Conservation (phyloP, 148 eudicot species). For the Tetragonia tetragonoides region DNA sequence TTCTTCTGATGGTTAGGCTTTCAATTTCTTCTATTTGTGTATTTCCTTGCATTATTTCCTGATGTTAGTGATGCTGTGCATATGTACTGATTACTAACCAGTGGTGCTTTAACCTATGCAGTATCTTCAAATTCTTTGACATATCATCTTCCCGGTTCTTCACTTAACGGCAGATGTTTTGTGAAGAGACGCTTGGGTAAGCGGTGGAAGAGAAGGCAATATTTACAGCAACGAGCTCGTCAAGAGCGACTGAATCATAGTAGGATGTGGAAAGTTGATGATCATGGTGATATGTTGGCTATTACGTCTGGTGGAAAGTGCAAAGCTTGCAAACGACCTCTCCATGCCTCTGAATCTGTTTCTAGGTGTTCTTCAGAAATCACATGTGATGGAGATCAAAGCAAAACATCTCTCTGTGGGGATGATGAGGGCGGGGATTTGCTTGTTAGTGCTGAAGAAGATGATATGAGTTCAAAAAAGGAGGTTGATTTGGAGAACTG, state of each 20-base stretch:
- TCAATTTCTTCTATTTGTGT: not conserved
- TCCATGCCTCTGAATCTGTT: constrained; percentile 28
- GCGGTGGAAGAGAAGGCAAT: constrained; percentile 74
- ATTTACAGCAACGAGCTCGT: constrained; percentile 80
- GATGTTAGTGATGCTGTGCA: not conserved
- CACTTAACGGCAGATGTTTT: constrained; percentile 52
- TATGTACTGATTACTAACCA: not conserved
- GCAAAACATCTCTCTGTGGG: constrained; percentile 30
- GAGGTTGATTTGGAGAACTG: constrained; percentile 30
- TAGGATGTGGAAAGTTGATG: constrained; percentile 61
- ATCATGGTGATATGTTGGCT: constrained; percentile 34
- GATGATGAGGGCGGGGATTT: constrained; percentile 29
- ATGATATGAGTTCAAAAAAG: constrained; percentile 29
- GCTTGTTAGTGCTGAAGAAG: constrained; percentile 29
- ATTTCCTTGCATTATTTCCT: not conserved
- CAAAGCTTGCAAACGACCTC: constrained; percentile 36
- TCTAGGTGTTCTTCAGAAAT: constrained; percentile 40
- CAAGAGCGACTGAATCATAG: constrained; percentile 70
- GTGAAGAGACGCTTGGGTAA: constrained; percentile 50
- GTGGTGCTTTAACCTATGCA: constrained; percentile 27
- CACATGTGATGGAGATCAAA: constrained; percentile 27
- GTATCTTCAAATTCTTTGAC: constrained; percentile 42
- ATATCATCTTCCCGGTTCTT: constrained; percentile 49
- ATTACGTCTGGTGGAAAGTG: constrained; percentile 39
- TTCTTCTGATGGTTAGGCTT: constrained; percentile 42